phyloP scores from a whole-genome alignment of 495 filamentous ascomycete species.

The Trypethelium eluteriae region DNA sequence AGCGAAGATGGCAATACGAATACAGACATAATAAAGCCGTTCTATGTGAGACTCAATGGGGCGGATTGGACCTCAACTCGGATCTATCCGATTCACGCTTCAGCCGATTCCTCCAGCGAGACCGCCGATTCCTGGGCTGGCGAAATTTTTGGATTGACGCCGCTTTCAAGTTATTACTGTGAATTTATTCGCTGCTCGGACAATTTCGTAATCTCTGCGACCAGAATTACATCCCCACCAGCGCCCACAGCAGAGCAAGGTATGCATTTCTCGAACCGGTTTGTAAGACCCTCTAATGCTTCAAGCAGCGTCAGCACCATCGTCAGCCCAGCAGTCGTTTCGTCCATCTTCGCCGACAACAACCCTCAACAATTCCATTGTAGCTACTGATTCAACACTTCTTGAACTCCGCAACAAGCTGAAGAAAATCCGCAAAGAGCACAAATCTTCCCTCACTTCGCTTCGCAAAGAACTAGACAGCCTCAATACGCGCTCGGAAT shows the following conservation, averaged over 20 bases:
- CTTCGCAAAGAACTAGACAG: slow-evolving; percentile 76
- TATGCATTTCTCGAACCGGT: slow-evolving; percentile 28
- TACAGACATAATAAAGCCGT: slow-evolving; percentile 61
- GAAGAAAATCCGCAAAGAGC: slow-evolving; percentile 70
- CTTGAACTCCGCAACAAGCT: slow-evolving; percentile 67
- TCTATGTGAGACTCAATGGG: slow-evolving; percentile 82
- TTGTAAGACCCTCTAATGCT: slow-evolving; percentile 32
- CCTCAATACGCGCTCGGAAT: slow-evolving; percentile 55
- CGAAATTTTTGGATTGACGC: slow-evolving; percentile 82
- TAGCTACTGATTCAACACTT: slow-evolving; percentile 67
- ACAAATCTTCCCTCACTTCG: slow-evolving; percentile 60
- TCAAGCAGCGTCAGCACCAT: slow-evolving; percentile 40
- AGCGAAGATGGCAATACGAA: slow-evolving; percentile 27
- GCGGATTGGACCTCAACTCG: slow-evolving; percentile 79
- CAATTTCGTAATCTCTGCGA: slow-evolving; percentile 63
- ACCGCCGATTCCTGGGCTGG: slow-evolving; percentile 57
- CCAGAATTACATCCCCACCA: slow-evolving; percentile 70
- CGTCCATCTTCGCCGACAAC: slow-evolving; percentile 66
- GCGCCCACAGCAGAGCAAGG: slow-evolving; percentile 61
- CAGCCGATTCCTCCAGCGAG: slow-evolving; percentile 21
- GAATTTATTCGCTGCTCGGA: slow-evolving; percentile 74
- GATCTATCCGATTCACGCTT: slow-evolving; percentile 36
- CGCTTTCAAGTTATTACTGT: slow-evolving; percentile 74
- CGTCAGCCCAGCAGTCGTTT: slow-evolving; percentile 59
- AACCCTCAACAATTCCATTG: slow-evolving; percentile 80